Conservation (phyloP, 805 yeast genomes). For the Saccharomyces paradoxus region DNA sequence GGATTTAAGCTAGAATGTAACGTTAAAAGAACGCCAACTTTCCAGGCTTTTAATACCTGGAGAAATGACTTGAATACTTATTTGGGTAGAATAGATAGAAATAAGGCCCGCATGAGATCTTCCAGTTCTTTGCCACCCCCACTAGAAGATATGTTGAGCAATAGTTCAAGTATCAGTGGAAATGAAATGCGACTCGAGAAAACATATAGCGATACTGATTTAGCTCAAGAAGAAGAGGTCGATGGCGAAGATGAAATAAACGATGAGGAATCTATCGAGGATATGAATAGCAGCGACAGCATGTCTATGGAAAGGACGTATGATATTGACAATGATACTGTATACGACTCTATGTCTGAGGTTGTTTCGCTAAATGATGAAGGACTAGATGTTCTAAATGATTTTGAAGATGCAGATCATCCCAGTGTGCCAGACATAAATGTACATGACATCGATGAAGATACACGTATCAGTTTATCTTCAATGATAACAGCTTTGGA, state of each 20-base stretch:
- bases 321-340: slow-evolving; percentile 5
- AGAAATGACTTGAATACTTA: slow-evolving; percentile 7
- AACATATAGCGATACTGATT: not conserved
- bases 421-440: not conserved
- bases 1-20: slow-evolving; percentile 15
- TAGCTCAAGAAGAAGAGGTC: slow-evolving; percentile 3
- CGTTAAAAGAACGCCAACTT: slow-evolving; percentile 12
- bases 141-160: not conserved
- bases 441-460: not conserved
- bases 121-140: not conserved
- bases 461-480: slow-evolving; percentile 6
- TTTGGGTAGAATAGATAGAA: not conserved
- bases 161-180: not conserved
- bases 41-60: slow-evolving; percentile 20
- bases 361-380: slow-evolving; percentile 6
- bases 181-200: not conserved
- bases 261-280: slow-evolving; percentile 4
- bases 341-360: slow-evolving; percentile 8
- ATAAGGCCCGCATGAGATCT: not conserved
- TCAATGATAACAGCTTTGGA: slow-evolving; percentile 24
- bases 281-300: slow-evolving; percentile 1
- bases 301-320: not conserved
- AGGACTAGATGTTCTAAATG: slow-evolving; percentile 1
- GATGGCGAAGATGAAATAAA: slow-evolving; percentile 11
- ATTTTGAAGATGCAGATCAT: slow-evolving; percentile 4